Conservation (phyloP, 2,329 filamentous ascomycete genomes). For the Verticillium nonalfalfae region DNA sequence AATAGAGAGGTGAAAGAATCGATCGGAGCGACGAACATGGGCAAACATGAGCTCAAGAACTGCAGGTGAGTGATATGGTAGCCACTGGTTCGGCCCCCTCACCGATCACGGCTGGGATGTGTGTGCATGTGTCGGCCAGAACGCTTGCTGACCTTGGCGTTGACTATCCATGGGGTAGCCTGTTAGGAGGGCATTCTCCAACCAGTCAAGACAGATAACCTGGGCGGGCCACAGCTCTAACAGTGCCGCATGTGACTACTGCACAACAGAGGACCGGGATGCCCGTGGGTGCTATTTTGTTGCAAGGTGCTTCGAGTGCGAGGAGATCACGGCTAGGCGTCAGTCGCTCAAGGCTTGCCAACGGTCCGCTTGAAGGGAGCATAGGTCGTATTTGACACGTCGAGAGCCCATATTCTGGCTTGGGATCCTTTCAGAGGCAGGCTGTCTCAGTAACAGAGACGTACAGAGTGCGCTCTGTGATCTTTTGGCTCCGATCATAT, state of each 20-base stretch:
- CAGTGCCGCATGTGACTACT: not conserved
- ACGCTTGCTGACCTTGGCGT: not conserved
- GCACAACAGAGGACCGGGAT: not conserved
- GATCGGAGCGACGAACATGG: not conserved
- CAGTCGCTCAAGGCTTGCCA: too few relatives aligned
- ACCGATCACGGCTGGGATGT: not conserved
- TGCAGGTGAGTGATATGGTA: not conserved
- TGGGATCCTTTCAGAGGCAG: not conserved
- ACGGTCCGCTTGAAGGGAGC: too few relatives aligned
- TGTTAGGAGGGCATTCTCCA: not conserved
- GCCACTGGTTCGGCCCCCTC: not conserved
- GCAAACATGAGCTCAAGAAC: not conserved
- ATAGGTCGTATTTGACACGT: too few relatives aligned
- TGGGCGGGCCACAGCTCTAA: not conserved
- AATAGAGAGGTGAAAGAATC: not conserved
- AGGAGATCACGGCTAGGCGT: too few relatives aligned
- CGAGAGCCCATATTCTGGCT: too few relatives aligned
- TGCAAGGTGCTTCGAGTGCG: not conserved
- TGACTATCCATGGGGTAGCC: not conserved
- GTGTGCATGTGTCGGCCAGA: not conserved
- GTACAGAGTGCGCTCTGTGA: too few relatives aligned
- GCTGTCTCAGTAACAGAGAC: not conserved
- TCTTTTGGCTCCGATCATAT: not conserved
- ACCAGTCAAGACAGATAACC: not conserved
- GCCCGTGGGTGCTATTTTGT: not conserved